A percentile compares a stretch with the other conserved stretches of the same genome.
Conservation (phyloP, 2,329 filamentous ascomycete genomes). For the Ceratocystis lukuohia region DNA sequence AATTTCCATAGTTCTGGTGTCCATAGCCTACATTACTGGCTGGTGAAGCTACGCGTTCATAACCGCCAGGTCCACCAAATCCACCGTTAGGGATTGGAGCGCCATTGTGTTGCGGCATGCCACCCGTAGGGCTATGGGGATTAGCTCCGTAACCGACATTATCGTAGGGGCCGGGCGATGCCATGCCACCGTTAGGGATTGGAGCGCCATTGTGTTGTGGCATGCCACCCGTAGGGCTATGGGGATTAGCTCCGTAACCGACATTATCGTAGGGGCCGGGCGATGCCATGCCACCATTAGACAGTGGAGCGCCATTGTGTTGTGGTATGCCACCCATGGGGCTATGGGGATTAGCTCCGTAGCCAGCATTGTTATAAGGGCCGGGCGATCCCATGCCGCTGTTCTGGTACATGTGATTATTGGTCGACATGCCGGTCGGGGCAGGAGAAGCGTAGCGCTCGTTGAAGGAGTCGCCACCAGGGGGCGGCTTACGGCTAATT, state of each 20-base stretch:
- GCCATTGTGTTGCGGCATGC: neutral
- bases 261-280: neutral
- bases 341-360: neutral
- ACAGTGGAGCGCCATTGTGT: neutral
- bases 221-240: neutral
- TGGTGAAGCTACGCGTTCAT: slow-evolving; percentile 9
- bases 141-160: neutral
- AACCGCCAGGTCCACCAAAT: neutral
- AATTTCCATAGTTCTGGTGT: neutral
- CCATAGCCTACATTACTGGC: neutral
- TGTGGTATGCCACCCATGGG: neutral
- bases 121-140: neutral
- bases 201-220: neutral
- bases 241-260: neutral
- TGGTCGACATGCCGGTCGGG: neutral
- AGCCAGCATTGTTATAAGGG: neutral
- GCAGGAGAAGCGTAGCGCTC: slow-evolving; percentile 9
- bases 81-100: neutral
- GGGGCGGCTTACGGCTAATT: neutral
- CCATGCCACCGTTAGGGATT: slow-evolving; percentile 1
- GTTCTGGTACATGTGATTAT: slow-evolving; percentile 14
- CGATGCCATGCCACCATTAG: slow-evolving; percentile 9
- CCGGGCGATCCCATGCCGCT: slow-evolving; percentile 10
- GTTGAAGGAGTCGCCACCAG: slow-evolving; percentile 6
- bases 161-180: neutral